Percentiles rank a stretch among this genome's conserved stretches.
These are phyloP conservation scores for Calocybe gangraenosa DNA, from an alignment of 768 basidiomycete species.

Conservation along the genomic window DNA sequence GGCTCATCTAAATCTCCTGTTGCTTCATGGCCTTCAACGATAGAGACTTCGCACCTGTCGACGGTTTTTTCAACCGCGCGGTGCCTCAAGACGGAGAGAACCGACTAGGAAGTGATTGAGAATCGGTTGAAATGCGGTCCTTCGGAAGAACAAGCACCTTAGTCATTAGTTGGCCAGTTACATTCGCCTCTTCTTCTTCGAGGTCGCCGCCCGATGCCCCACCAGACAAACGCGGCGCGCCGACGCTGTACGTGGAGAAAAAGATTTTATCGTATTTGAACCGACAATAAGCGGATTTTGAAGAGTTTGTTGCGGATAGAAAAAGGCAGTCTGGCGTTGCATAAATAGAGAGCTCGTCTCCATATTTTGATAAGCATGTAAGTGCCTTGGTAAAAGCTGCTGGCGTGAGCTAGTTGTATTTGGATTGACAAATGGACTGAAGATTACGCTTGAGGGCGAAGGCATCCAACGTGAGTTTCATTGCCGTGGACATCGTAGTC, in stretches of 20 bases:
- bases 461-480: constrained; percentile 69
- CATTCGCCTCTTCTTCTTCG: constrained; percentile 31
- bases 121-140: background rate
- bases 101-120: constrained; percentile 34
- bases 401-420: constrained; percentile 15
- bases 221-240: constrained; percentile 11
- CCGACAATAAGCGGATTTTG: constrained; percentile 78
- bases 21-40: constrained; percentile 46
- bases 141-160: constrained; percentile 42
- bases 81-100: constrained; percentile 73
- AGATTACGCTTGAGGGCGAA: constrained; percentile 47
- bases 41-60: constrained; percentile 70
- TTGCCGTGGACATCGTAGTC: constrained; percentile 21
- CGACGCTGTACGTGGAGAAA: constrained; percentile 64
- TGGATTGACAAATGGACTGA: constrained; percentile 7
- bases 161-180: constrained; percentile 64
- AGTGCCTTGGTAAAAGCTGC: constrained; percentile 74
- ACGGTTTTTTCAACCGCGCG: constrained; percentile 72
- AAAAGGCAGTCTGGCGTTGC: constrained; percentile 58
- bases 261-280: constrained; percentile 67
- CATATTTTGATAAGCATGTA: constrained; percentile 74
- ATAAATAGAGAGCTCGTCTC: constrained; percentile 73
- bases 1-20: constrained; percentile 24
- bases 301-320: constrained; percentile 73
- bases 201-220: constrained; percentile 25